Base-by-base conservation (phyloP, 495 filamentous ascomycete genomes). In the Staphylotrichum longicolle region DNA sequence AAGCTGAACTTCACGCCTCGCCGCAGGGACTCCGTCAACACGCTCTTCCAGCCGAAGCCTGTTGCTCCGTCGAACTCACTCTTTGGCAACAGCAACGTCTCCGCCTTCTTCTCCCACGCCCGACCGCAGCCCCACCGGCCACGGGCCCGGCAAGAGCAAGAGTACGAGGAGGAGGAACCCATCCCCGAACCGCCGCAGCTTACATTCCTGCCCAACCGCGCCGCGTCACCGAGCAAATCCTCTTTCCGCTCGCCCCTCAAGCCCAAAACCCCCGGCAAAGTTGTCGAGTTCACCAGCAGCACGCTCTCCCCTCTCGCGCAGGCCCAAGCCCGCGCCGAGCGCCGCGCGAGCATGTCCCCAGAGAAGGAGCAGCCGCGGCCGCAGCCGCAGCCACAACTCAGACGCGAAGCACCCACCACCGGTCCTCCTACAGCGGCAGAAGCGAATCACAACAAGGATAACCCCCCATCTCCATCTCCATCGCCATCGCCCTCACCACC, bases 191-290 rank as follows among this genome's bases (percentile, higher is more conserved):
- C 41, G 5, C 56, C 49, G 1, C 51, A 56, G 5, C 65, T 64
- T 5, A 63, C 62, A 47, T 58, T 69, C 3, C 56, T 66, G 7
- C 72, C 72, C 37, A 63, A 75, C 60, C 74, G 72, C 30, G 68
- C 71, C 7, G 67, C 68, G 12, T 83, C 80, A 3, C 82, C 82
- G 0, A 71, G 65, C 11, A 84, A 83, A 61, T 82, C 80, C 1
- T 79, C 70, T 62, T 68, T 84, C 34, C 76, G 82, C 55, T 82
- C 80, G 12, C 80, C 82, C 3, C 63, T 81, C 15, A 83, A 83
- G 58, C 70, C 73, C 6, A 78, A 73, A 45, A 80, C 77, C 1
- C 77, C 77, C 3, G 79, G 79, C 7, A 73, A 75, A 1, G 72
- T 79, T 7, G 79, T 82, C 33, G 75, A 78, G 57, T 82, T 82